Evolutionary conservation across 164 flowering plant genomes (phyloP).

Genomic region (Macadamia tetraphylla): DNA sequence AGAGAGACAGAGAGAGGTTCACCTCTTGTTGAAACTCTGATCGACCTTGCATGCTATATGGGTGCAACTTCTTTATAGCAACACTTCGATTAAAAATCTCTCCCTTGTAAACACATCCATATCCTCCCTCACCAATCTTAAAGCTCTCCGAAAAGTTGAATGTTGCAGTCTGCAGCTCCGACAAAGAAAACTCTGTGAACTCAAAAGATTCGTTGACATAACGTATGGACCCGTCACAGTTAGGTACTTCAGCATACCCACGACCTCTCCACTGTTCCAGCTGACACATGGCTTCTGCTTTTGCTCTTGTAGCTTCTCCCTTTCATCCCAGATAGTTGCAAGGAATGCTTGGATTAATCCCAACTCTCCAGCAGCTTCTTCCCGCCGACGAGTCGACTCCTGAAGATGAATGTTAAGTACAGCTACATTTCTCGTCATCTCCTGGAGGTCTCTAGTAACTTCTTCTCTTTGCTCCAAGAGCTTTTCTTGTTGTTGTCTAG

Average conservation of each 20-base stretch:
- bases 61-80: conserved; percentile 62
- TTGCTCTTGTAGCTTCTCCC: conserved; percentile 42
- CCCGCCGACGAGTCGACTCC: conserved; percentile 44
- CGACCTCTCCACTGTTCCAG: conserved; percentile 54
- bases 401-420: conserved; percentile 42
- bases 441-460: conserved; percentile 36
- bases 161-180: conserved; percentile 65
- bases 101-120: conserved; percentile 74
- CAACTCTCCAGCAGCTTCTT: conserved; percentile 53
- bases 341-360: conserved; percentile 48
- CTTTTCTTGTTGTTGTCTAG: conserved; percentile 38
- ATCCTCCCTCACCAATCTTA: conserved; percentile 54
- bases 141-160: conserved; percentile 82
- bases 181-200: conserved; percentile 50
- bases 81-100: conserved; percentile 65
- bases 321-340: conserved; percentile 45
- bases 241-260: conserved; percentile 28
- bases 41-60: conserved; percentile 48
- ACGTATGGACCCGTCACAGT: conserved; percentile 19
- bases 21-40: conserved; percentile 74
- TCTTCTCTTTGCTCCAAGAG: conserved; percentile 43
- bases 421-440: conserved; percentile 47
- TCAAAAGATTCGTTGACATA: conserved; percentile 24
- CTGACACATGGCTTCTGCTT: conserved; percentile 42
- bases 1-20: conserved; percentile 9